Evolutionary conservation across 2,329 filamentous ascomycete genomes (phyloP).

Genomic region (Phaeophleospora eucalypticola): DNA sequence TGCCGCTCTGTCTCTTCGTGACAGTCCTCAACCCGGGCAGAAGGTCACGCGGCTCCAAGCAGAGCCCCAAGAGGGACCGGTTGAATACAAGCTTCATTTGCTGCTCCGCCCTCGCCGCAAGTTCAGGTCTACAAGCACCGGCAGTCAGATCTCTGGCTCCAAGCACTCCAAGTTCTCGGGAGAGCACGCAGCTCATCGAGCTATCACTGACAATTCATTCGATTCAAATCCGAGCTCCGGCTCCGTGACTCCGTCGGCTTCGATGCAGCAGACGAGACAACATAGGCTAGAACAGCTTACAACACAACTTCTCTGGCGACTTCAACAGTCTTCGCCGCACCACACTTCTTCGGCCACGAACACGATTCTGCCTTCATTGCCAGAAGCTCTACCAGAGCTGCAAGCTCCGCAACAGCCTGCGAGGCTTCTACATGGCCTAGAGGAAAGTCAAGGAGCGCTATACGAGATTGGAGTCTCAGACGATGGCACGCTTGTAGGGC

Average conservation of each 20-base stretch:
- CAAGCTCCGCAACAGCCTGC: slow-evolving; percentile 51
- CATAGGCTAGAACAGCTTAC: slow-evolving; percentile 85
- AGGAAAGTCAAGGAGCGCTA: slow-evolving; percentile 86
- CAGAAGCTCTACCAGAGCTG: slow-evolving; percentile 61
- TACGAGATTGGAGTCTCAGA: slow-evolving; percentile 97
- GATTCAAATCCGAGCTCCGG: slow-evolving; percentile 20
- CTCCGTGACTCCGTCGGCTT: slow-evolving; percentile 8
- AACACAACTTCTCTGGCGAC: slow-evolving; percentile 87
- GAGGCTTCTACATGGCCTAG: slow-evolving; percentile 66
- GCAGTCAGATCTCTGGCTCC: slow-evolving; percentile 49
- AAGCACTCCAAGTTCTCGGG: slow-evolving; percentile 41
- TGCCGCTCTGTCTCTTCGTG: slow-evolving; percentile 10
- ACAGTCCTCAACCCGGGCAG: slow-evolving; percentile 10
- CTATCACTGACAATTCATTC: slow-evolving; percentile 23
- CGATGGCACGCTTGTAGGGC: slow-evolving; percentile 82
- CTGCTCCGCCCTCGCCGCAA: slow-evolving; percentile 72
- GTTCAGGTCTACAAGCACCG: slow-evolving; percentile 68
- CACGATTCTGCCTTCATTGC: slow-evolving; percentile 69
- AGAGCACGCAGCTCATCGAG: slow-evolving; percentile 20
- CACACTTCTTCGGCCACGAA: slow-evolving; percentile 76
- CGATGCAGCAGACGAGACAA: slow-evolving; percentile 67
- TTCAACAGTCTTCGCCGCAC: slow-evolving; percentile 91
- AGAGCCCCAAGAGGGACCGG: slow-evolving; percentile 89
- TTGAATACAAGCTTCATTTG: slow-evolving; percentile 94
- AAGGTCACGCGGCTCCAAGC: slow-evolving; percentile 71